A percentile compares a stretch with the other conserved stretches of the same genome.
Evolutionary conservation across 495 filamentous ascomycete species (phyloP).

Genomic region (Lentithecium fluviatile): DNA sequence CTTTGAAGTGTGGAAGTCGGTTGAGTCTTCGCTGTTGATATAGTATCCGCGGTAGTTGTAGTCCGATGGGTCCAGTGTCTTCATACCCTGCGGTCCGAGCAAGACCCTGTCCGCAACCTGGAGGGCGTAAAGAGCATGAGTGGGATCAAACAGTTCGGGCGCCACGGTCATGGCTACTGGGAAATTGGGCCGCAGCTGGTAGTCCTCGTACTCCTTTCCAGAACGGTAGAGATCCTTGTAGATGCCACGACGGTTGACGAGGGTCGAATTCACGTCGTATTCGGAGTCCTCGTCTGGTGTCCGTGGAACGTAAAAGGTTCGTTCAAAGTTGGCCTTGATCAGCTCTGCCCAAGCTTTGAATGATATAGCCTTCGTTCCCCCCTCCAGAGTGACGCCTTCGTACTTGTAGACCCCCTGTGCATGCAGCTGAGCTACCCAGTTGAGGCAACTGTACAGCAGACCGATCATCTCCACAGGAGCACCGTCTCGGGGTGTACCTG

Average conservation of each 20-base stretch:
- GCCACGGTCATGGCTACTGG: slow-evolving; percentile 94
- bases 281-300: slow-evolving; percentile 64
- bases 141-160: slow-evolving; percentile 76
- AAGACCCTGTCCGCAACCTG: slow-evolving; percentile 74
- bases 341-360: slow-evolving; percentile 77
- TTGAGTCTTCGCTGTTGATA: slow-evolving; percentile 87
- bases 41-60: slow-evolving; percentile 92
- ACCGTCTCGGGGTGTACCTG: slow-evolving; percentile 92
- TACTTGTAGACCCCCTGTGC: slow-evolving; percentile 66
- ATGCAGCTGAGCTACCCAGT: slow-evolving; percentile 71
- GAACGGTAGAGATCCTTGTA: slow-evolving; percentile 96
- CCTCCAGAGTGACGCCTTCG: slow-evolving; percentile 63
- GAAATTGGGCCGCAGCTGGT: slow-evolving; percentile 93
- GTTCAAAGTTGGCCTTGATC: slow-evolving; percentile 85
- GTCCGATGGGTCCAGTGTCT: slow-evolving; percentile 89
- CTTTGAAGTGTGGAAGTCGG: slow-evolving; percentile 84
- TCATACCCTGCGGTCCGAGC: slow-evolving; percentile 88
- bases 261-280: slow-evolving; percentile 74
- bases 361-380: slow-evolving; percentile 59
- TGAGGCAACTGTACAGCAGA: slow-evolving; percentile 81
- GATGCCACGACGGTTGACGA: slow-evolving; percentile 87
- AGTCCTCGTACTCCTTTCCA: slow-evolving; percentile 95
- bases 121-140: slow-evolving; percentile 74
- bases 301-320: slow-evolving; percentile 79
- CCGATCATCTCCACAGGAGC: slow-evolving; percentile 94